Evolutionary conservation across 305 asterid genomes (phyloP).

Genomic region (Solanum hybrid): DNA sequence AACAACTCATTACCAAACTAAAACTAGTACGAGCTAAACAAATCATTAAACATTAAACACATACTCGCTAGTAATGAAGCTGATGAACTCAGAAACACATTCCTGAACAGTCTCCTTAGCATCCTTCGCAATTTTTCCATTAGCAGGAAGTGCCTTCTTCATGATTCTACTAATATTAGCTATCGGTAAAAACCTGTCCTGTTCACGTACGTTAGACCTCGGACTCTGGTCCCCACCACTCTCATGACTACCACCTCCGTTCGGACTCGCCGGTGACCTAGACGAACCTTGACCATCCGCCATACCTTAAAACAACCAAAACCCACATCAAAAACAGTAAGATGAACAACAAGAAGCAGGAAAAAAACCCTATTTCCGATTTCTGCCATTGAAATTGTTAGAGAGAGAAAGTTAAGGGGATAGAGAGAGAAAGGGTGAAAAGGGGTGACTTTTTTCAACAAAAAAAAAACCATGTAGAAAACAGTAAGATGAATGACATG

Average conservation of each 20-base stretch:
- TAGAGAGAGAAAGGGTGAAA: background rate
- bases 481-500: background rate
- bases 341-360: background rate
- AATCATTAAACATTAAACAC: background rate
- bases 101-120: conserved; percentile 95
- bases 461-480: background rate
- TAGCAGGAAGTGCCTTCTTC: conserved; percentile 80
- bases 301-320: conserved; percentile 35
- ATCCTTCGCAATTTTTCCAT: conserved; percentile 79
- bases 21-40: background rate
- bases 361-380: conserved; percentile 6
- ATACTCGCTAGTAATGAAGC: conserved; percentile 93
- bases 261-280: conserved; percentile 53
- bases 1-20: background rate
- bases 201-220: conserved; percentile 55
- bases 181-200: conserved; percentile 73
- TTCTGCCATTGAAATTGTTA: background rate
- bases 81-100: conserved; percentile 81
- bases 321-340: background rate
- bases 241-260: conserved; percentile 50
- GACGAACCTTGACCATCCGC: conserved; percentile 44
- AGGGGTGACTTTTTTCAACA: background rate
- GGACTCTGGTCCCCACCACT: conserved; percentile 85
- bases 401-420: background rate
- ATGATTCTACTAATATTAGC: conserved; percentile 81